phyloP scores from a whole-genome alignment of 257 asterid genomes.

The Fraxinus anomala region DNA sequence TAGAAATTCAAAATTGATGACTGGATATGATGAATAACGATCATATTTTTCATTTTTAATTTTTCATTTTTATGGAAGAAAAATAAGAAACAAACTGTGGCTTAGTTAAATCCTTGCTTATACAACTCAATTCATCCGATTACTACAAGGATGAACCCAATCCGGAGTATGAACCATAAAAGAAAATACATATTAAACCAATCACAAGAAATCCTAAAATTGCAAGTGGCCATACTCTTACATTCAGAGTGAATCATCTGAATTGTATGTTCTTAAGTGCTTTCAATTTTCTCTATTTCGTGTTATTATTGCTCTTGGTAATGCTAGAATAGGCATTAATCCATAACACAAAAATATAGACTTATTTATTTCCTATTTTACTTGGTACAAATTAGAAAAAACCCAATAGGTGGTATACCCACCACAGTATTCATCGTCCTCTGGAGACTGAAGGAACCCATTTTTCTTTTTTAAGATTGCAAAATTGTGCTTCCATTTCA shows the following conservation, averaged over 20 bases:
- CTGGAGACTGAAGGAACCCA: background rate
- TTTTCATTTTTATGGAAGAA: too few relatives aligned
- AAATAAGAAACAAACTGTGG: too few relatives aligned
- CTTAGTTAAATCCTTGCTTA: too few relatives aligned
- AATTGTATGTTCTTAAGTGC: background rate
- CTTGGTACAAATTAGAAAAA: background rate
- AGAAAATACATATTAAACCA: slow-evolving; percentile 14
- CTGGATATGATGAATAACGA: too few relatives aligned
- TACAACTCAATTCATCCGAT: background rate
- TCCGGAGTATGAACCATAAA: slow-evolving; percentile 12
- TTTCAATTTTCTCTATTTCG: background rate
- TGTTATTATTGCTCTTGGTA: background rate
- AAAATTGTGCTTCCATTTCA: background rate
- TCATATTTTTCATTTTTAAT: too few relatives aligned
- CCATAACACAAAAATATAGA: background rate
- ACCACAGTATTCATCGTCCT: background rate
- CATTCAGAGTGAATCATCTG: background rate
- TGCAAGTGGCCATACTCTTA: background rate
- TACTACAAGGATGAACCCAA: background rate
- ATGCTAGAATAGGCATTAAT: background rate
- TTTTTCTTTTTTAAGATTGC: background rate
- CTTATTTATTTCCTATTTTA: background rate
- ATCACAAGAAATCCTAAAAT: slow-evolving; percentile 4
- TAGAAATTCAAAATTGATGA: too few relatives aligned
- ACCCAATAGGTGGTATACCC: background rate